Evolutionary conservation across 768 basidiomycete genomes (phyloP).

Genomic region (Calvatia gigantea): DNA sequence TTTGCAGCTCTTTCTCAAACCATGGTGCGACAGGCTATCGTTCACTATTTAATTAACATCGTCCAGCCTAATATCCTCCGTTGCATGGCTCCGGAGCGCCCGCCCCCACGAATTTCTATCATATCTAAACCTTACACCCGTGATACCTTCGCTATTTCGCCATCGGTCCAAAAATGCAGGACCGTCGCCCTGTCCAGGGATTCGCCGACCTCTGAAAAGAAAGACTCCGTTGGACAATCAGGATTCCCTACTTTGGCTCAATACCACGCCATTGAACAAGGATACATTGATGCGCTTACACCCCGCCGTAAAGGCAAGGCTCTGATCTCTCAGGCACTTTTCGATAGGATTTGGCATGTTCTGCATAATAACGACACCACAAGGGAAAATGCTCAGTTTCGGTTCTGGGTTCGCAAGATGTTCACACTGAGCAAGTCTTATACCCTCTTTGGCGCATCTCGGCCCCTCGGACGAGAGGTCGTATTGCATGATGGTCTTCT

Average conservation of each 20-base stretch:
- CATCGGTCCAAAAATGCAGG: constrained; percentile 9
- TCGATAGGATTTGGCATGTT: constrained; percentile 71
- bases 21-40: constrained; percentile 16
- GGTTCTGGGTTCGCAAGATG: constrained; percentile 84
- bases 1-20: background rate
- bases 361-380: constrained; percentile 47
- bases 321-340: constrained; percentile 66
- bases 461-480: constrained; percentile 31
- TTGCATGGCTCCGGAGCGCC: constrained; percentile 32
- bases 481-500: constrained; percentile 70
- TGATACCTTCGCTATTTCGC: constrained; percentile 18
- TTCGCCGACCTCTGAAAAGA: background rate
- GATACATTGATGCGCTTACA: constrained; percentile 58
- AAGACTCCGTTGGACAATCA: constrained; percentile 19
- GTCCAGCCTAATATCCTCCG: constrained; percentile 7
- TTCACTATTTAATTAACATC: constrained; percentile 14
- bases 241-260: constrained; percentile 63
- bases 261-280: constrained; percentile 54
- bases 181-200: constrained; percentile 10
- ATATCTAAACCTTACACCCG: constrained; percentile 33
- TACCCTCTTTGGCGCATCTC: constrained; percentile 19
- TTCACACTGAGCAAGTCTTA: constrained; percentile 48
- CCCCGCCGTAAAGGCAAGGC: constrained; percentile 59
- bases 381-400: constrained; percentile 63
- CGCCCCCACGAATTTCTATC: constrained; percentile 22